Conservation (phyloP, 2,329 filamentous ascomycete genomes). For the Neopestalotiopsis rosae region DNA sequence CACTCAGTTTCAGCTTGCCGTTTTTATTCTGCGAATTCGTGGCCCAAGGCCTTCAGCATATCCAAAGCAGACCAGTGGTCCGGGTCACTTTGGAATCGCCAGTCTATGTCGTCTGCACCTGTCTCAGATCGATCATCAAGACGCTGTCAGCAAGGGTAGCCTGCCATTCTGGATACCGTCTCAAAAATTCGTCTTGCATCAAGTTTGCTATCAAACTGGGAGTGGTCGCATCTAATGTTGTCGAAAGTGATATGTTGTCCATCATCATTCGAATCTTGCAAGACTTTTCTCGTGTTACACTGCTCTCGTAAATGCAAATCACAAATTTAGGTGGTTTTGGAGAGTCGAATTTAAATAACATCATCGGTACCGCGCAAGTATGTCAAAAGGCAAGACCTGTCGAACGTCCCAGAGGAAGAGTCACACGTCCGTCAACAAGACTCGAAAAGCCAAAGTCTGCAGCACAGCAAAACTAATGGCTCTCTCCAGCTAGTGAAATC, state of each 20-base stretch:
- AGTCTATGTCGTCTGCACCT: background rate
- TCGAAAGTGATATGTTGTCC: background rate
- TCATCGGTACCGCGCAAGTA: background rate
- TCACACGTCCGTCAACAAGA: background rate
- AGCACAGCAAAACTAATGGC: background rate
- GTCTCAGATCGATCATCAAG: background rate
- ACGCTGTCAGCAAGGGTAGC: background rate
- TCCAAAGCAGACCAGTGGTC: background rate
- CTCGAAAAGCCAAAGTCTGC: background rate
- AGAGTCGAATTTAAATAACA: background rate
- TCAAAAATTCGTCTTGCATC: background rate
- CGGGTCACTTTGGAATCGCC: background rate
- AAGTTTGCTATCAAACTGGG: background rate
- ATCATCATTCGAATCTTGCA: background rate
- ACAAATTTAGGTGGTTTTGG: background rate
- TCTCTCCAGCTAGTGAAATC: background rate
- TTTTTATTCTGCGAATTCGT: background rate
- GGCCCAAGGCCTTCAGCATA: background rate
- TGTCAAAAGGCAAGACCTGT: background rate
- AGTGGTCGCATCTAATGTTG: background rate
- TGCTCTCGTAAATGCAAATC: background rate
- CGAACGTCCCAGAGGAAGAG: background rate
- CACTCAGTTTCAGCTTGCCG: background rate
- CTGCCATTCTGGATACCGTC: conserved; percentile 1
- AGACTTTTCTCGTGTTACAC: background rate